Conservation (phyloP, 495 filamentous ascomycete species). For the Xylaria venustula region DNA sequence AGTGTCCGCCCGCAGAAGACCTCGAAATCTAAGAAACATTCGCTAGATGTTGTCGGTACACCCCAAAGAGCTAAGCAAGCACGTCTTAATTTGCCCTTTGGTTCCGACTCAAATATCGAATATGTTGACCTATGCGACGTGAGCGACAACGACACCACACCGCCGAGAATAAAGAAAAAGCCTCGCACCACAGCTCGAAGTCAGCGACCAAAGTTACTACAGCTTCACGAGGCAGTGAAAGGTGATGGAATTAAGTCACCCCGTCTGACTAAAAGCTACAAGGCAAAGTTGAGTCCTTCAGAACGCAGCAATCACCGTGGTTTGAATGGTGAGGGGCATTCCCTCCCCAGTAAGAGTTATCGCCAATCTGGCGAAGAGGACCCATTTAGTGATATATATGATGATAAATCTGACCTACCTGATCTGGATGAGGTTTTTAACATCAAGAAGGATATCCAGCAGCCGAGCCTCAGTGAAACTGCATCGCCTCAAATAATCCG, state of each 20-base stretch:
- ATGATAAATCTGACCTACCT: slow-evolving; percentile 23
- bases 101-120: slow-evolving; percentile 28
- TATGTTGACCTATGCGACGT: slow-evolving; percentile 34
- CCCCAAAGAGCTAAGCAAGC: not conserved
- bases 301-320: not conserved
- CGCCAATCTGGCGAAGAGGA: not conserved
- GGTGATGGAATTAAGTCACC: slow-evolving; percentile 8
- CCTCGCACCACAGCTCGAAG: not conserved
- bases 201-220: not conserved
- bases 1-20: not conserved
- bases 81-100: not conserved
- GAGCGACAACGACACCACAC: slow-evolving; percentile 1
- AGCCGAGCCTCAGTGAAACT: slow-evolving; percentile 16
- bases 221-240: not conserved
- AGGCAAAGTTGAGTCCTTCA: slow-evolving; percentile 2
- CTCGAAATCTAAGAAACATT: slow-evolving; percentile 14
- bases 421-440: slow-evolving; percentile 21
- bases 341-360: not conserved
- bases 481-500: slow-evolving; percentile 32
- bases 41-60: not conserved
- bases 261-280: slow-evolving; percentile 10
- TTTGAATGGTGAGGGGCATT: not conserved
- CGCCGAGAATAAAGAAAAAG: slow-evolving; percentile 12
- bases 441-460: not conserved
- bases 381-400: not conserved